Evolutionary conservation across 768 basidiomycete species (phyloP).

Genomic region (Agrocybe praecox): DNA sequence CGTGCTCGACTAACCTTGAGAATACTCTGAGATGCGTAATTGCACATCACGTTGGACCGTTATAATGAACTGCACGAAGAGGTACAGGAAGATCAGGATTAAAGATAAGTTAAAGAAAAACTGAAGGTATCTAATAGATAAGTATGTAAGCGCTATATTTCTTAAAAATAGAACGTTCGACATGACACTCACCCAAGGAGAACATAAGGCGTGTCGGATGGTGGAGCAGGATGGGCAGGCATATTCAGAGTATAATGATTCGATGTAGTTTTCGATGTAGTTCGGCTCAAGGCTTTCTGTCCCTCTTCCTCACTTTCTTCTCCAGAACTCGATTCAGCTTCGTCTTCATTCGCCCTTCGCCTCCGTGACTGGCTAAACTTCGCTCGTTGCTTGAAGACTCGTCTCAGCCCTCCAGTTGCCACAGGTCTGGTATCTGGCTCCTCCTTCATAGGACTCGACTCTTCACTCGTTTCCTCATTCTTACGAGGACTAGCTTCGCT

Average conservation of each 20-base stretch:
- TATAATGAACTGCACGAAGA: conserved; percentile 83
- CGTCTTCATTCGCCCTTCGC: conserved; percentile 33
- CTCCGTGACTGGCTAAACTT: conserved; percentile 34
- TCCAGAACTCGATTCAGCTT: conserved; percentile 43
- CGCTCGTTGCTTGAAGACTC: conserved; percentile 66
- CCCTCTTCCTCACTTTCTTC: conserved; percentile 50
- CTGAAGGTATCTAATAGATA: conserved; percentile 75
- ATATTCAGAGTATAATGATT: conserved; percentile 87
- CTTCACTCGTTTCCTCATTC: conserved; percentile 36
- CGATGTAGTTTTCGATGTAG: conserved; percentile 69
- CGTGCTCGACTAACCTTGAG: conserved; percentile 63
- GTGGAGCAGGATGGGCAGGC: conserved; percentile 57
- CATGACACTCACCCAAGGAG: conserved; percentile 76
- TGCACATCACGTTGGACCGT: conserved; percentile 91
- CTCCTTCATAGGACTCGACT: conserved; percentile 29
- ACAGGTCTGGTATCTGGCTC: conserved; percentile 48
- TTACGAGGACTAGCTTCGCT: conserved; percentile 59
- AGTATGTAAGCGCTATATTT: not conserved
- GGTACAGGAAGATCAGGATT: conserved; percentile 80
- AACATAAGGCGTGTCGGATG: conserved; percentile 76
- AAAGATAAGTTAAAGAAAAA: conserved; percentile 93
- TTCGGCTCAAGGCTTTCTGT: conserved; percentile 44
- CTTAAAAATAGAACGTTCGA: not conserved
- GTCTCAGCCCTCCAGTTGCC: conserved; percentile 64
- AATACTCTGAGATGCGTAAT: conserved; percentile 84